Evolutionary conservation across 176 grass and related monocot genomes (phyloP), one percentile per base, ranked within the genome.

Genomic region (Bothriochloa decipiens): DNA sequence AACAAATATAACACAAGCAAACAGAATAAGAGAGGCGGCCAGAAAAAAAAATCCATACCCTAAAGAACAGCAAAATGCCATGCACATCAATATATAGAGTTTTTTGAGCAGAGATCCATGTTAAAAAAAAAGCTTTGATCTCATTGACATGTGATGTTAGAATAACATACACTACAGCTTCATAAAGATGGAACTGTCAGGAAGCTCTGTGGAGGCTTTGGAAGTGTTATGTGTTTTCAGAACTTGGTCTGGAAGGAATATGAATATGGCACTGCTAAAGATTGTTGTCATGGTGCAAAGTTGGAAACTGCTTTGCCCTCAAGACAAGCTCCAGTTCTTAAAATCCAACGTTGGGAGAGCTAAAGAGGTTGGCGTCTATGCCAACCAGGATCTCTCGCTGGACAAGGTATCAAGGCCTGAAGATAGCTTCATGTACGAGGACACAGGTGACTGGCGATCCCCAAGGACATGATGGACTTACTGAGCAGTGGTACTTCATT

Each of bases 11-110:
- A 79, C 47, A 36, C n/a, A 47, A 39, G 79, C 49, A 85, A 50
- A 81, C 15, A 50, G 16, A 43, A 81, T 40, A 16, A 81, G 58
- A 69, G 70, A 36, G 53, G 8, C 76, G 41, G 65, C 77, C 8
- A 16, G 74, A 64, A 6, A 18, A 67, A 67, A 80, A 65, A 8
- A 78, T 78, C 11, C 64, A 77, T 52, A 83, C 18, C 40, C 40
- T 62, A 71, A 62, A 83, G 45, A 23, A 9, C 14, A 70, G 28
- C 5, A 18, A 3, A 85, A 62, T 12, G 47, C 9, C 4, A 74
- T 14, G 12, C 29, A 17, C 29, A 70, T 20, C 4, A 8, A 20
- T 70, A 10, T 14, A 55, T 23, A 87, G 4, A 70, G 22, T 13
- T 70, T 70, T 43, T 20, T 43, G 4, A 42, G 74, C 17, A 53